Percentiles rank a stretch among this genome's conserved stretches.
Evolutionary conservation across 352 stramenopile species (phyloP).

Genomic region (Blastocystis sp.): DNA sequence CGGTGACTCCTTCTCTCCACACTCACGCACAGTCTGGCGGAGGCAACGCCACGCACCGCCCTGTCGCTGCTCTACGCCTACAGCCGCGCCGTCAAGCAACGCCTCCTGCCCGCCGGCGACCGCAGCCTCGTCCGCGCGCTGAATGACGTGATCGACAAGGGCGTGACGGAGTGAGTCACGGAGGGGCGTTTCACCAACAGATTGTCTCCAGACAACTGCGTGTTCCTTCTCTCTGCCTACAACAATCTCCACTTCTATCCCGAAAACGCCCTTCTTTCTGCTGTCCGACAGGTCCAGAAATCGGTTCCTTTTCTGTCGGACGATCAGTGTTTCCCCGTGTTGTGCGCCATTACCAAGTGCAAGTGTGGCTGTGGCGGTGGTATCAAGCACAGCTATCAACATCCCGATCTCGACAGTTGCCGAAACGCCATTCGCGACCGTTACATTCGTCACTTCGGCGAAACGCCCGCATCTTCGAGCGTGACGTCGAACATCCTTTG

Average conservation of each 20-base stretch:
- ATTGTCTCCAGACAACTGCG: background rate
- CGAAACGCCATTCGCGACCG: background rate
- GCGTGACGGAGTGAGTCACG: background rate
- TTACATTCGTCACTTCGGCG: constrained; percentile 19
- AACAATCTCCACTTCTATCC: constrained; percentile 17
- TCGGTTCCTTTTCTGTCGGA: background rate
- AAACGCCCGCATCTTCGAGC: background rate
- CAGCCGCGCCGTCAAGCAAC: background rate
- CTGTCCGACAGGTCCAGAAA: background rate
- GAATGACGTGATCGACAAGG: background rate
- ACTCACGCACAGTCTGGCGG: background rate
- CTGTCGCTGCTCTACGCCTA: constrained; percentile 20
- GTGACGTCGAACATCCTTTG: constrained; percentile 48
- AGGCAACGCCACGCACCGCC: constrained; percentile 18
- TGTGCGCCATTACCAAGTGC: constrained; percentile 28
- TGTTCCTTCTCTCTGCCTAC: constrained; percentile 30
- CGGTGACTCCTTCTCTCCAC: background rate
- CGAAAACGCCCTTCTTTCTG: background rate
- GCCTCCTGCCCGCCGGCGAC: background rate
- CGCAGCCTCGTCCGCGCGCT: background rate
- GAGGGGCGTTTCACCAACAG: background rate
- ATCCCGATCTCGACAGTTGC: background rate
- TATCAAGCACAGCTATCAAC: background rate
- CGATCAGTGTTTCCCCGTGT: constrained; percentile 27
- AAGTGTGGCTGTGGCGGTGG: background rate